phyloP scores from a whole-genome alignment of 768 basidiomycete species.

The Dentipellis sp. region DNA sequence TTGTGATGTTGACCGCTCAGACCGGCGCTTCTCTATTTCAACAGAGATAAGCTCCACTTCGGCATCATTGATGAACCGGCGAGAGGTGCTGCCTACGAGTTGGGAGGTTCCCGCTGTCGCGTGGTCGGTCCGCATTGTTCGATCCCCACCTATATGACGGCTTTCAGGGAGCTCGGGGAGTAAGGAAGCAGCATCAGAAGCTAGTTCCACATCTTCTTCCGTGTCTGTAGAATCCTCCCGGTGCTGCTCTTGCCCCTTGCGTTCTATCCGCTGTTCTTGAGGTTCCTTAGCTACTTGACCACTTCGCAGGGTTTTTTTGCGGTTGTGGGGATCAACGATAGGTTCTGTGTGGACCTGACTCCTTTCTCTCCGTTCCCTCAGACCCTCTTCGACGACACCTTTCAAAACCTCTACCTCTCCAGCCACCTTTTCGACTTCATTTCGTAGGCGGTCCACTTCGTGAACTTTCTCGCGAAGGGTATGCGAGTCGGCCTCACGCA shows the following conservation, averaged over 20 bases:
- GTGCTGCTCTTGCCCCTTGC: conserved; percentile 13
- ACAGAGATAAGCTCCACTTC: conserved; percentile 55
- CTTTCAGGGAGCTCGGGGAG: conserved; percentile 1
- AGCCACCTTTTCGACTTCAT: conserved; percentile 73
- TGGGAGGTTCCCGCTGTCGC: conserved; percentile 40
- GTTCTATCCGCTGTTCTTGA: conserved; percentile 10
- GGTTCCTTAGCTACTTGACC: conserved; percentile 8
- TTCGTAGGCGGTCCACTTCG: conserved; percentile 59
- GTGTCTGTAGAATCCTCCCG: conserved; percentile 18
- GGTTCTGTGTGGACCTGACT: conserved; percentile 6
- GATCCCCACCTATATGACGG: conserved; percentile 23
- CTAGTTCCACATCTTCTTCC: conserved; percentile 5
- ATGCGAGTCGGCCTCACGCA: conserved; percentile 54
- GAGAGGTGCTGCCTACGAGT: conserved; percentile 17
- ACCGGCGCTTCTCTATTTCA: conserved; percentile 60
- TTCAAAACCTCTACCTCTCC: conserved; percentile 84
- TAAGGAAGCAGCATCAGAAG: background rate
- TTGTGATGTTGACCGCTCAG: conserved; percentile 28
- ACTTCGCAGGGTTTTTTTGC: background rate
- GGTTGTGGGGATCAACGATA: background rate
- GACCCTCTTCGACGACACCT: conserved; percentile 79
- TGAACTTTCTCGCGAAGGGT: conserved; percentile 48
- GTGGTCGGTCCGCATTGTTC: conserved; percentile 43
- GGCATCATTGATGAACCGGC: conserved; percentile 41
- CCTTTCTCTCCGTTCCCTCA: conserved; percentile 65